Evolutionary conservation across 768 basidiomycete genomes (phyloP).

Genomic region (Cystofilobasidium bisporidii): DNA sequence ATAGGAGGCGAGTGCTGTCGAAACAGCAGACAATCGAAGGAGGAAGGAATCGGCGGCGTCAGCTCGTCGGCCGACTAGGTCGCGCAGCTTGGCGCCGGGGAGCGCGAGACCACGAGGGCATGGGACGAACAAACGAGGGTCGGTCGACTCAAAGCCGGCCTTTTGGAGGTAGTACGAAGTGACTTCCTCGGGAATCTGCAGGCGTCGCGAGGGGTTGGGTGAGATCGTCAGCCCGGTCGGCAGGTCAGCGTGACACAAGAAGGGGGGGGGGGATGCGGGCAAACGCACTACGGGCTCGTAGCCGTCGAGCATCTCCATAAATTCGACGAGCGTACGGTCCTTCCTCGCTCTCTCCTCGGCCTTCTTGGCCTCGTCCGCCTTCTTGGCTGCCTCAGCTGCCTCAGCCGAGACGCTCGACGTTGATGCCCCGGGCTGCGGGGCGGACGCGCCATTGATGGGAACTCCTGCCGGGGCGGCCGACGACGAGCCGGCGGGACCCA

Average conservation of each 20-base stretch:
- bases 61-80: not conserved
- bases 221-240: no score
- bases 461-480: not conserved
- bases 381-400: slow-evolving; percentile 13
- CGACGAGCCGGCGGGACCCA: not conserved
- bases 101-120: not conserved
- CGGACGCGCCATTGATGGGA: not conserved
- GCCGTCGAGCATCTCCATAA: slow-evolving; percentile 90
- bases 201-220: not conserved
- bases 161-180: slow-evolving; percentile 94
- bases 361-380: slow-evolving; percentile 30
- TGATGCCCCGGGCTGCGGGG: not conserved
- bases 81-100: not conserved
- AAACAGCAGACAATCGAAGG: not conserved
- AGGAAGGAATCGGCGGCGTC: not conserved
- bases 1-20: slow-evolving; percentile 77
- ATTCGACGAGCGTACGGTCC: slow-evolving; percentile 82
- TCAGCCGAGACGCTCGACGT: not conserved
- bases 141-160: slow-evolving; percentile 91
- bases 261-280: not conserved
- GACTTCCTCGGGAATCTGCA: slow-evolving; percentile 89
- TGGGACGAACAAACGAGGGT: slow-evolving; percentile 67
- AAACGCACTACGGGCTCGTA: slow-evolving; percentile 78
- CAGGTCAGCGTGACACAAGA: no score
- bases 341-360: slow-evolving; percentile 53